Base-by-base conservation (phyloP, 208 protist species). In the Trypanosoma mega region DNA sequence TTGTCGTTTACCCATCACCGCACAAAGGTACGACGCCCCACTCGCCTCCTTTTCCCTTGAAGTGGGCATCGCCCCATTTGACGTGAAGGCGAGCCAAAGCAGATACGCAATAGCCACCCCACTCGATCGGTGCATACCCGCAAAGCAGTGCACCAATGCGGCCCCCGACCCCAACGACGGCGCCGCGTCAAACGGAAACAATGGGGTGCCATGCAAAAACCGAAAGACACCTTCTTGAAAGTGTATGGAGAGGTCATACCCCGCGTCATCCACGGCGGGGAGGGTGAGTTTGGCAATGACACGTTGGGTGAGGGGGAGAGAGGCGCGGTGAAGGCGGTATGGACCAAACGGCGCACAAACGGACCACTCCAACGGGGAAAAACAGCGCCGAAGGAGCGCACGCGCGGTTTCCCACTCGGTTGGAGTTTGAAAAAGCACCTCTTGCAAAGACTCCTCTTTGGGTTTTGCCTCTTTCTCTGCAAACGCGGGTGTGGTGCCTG, bases 61-160 rank as follows among this genome's bases (percentile, higher is more conserved):
- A n/a, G n/a, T n/a, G 18, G 64, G 64, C 16, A 68, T 30, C 44
- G 66, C 59, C 27, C 63, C 58, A 18, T 39, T 0, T 24, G 57
- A 78, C 43, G 81, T 65, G 6, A 71, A 63, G 1, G 78, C 55
- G 45, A 87, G 61, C 80, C 78, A 92, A n/a, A 92, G 51, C 31
- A 92, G 33, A 55, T 80, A 89, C 0, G 80, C 82, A 3, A 86
- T 65, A 11, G 78, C 63, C 21, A 93, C 76, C 12, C 77, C 82
- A 54, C 76, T 83, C 0, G 82, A 90, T n/a, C 86, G 82, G 45
- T 93, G 86, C 82, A 89, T 93, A 24, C 86, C 86, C n/a, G 86
- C 86, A 26, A 76, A 86, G 68, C 86, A 93, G 68, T 93, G 86
- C 33, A 93, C 62, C 9, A 93, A 58, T 23, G 50, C 52, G 31